Base-by-base conservation (phyloP, 2,329 filamentous ascomycete genomes). In the Sporothrix brasiliensis region DNA sequence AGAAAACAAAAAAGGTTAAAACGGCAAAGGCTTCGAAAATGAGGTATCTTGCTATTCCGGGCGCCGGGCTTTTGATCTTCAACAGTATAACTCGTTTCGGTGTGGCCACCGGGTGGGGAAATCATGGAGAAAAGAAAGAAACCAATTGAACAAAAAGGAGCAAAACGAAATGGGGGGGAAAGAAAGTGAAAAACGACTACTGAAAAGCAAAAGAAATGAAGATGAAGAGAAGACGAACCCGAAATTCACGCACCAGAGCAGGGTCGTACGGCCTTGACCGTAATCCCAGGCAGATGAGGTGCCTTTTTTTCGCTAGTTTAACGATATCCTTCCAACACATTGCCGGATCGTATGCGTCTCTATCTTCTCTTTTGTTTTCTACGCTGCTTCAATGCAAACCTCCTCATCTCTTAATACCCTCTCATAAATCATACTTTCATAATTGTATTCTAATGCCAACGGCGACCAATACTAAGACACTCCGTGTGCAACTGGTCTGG, bases 21-120 rank as follows among this genome's bases (percentile, higher is more conserved):
- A 44, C 61, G 61, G 61, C 61, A 50, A 27, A 65, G 61, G 27
- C 47, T 44, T 65, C 16, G 24, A 47, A 61, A 65, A 41, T n/a
- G 61, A 41, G 24, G 41, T 50, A 4, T 16, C 9, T 61, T 58
- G 10, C 11, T 44, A 34, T 60, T 60, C 54, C 30, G 19, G 39
- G 44, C 24, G n/a, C 13, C 63, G 21, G 47, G 27, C 63, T 47
- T 52, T 19, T 41, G 24, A 16, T 19, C 19, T 24, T 50, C 63
- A 47, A 52, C 27, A 66, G 16, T 66, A 27, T 47, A 53, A 52
- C 47, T 47, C 5, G 47, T 66, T 52, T 66, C 30, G 47, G 19
- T 19, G 19, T 19, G 27, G 47, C 14, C 44, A 56, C 47, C 27
- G 41, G 56, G 52, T 27, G 19, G 39, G n/a, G 44, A 65, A 14